Conservation (phyloP, 2,329 filamentous ascomycete species). For the Leptographium lundbergii region DNA sequence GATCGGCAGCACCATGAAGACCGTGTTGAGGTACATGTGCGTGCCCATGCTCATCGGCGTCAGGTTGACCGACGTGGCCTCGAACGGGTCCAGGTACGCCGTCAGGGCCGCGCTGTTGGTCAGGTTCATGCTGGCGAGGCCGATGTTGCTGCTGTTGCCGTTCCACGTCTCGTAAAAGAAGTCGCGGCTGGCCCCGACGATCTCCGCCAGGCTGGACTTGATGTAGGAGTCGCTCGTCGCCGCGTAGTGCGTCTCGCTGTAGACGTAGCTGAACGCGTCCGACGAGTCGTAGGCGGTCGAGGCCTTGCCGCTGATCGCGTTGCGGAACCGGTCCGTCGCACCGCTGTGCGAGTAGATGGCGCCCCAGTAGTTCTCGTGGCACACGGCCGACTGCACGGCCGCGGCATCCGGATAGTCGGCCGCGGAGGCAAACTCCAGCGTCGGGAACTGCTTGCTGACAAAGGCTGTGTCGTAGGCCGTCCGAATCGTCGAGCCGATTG, state of each 20-base stretch:
- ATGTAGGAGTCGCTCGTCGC: constrained; percentile 17
- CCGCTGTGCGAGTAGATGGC: constrained; percentile 21
- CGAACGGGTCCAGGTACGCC: constrained; percentile 19
- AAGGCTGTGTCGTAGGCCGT: constrained; percentile 19
- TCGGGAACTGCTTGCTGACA: constrained; percentile 18
- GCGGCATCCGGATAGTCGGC: constrained; percentile 16
- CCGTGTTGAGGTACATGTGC: constrained; percentile 24
- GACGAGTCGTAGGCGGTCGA: constrained; percentile 19
- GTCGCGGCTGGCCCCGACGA: constrained; percentile 6
- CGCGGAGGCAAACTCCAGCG: constrained; percentile 16
- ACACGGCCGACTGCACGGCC: constrained; percentile 21
- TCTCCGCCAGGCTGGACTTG: constrained; percentile 13
- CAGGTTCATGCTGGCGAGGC: constrained; percentile 17
- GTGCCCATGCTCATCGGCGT: constrained; percentile 21
- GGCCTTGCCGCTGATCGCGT: constrained; percentile 15
- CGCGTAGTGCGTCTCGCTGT: constrained; percentile 24
- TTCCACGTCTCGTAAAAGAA: constrained; percentile 12
- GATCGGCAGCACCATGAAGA: constrained; percentile 24
- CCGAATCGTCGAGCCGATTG: constrained; percentile 19
- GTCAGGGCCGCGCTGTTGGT: not conserved
- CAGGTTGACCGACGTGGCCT: constrained; percentile 17
- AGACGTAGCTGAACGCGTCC: constrained; percentile 22
- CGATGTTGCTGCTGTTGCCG: constrained; percentile 7
- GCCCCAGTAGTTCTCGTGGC: constrained; percentile 24
- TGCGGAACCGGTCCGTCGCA: not conserved